These are phyloP conservation scores for Stemphylium beticola DNA, from an alignment of 2,329 filamentous ascomycete species.

Conservation along the genomic window DNA sequence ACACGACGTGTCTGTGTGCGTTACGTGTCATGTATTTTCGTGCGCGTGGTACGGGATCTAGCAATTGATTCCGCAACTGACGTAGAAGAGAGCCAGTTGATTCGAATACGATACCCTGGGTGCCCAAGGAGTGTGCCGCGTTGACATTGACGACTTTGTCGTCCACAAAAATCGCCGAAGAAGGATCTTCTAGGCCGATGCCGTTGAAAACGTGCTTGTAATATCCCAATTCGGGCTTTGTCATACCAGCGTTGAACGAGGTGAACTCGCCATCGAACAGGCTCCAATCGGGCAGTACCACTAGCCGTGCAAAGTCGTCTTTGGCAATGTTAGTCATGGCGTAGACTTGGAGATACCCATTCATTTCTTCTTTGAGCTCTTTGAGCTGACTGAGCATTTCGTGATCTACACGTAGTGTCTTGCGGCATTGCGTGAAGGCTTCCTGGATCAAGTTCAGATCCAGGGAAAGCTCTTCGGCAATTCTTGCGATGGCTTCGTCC, in stretches of 20 bases:
- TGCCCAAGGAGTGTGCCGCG: constrained; percentile 31
- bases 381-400: constrained; percentile 27
- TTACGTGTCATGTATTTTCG: constrained; percentile 26
- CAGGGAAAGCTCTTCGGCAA: constrained; percentile 32
- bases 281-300: constrained; percentile 35
- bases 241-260: constrained; percentile 41
- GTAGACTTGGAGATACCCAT: constrained; percentile 28
- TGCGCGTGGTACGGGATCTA: constrained; percentile 27
- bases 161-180: constrained; percentile 38
- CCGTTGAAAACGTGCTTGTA: constrained; percentile 40
- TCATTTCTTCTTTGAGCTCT: constrained; percentile 17
- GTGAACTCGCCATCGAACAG: constrained; percentile 47
- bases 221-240: constrained; percentile 46
- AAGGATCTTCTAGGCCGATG: constrained; percentile 14
- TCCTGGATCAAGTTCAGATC: constrained; percentile 27
- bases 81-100: constrained; percentile 7
- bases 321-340: constrained; percentile 45
- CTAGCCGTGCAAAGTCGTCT: constrained; percentile 34
- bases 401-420: constrained; percentile 33
- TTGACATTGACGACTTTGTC: constrained; percentile 27
- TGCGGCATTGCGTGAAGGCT: constrained; percentile 37
- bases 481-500: constrained; percentile 18
- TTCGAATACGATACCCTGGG: constrained; percentile 36
- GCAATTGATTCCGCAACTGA: constrained; percentile 23
- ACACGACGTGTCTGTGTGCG: constrained; percentile 24